Percentiles rank a stretch among this genome's conserved stretches.
These are phyloP conservation scores for Verticillium nonalfalfae DNA, from an alignment of 2,329 filamentous ascomycete species.

Conservation along the genomic window DNA sequence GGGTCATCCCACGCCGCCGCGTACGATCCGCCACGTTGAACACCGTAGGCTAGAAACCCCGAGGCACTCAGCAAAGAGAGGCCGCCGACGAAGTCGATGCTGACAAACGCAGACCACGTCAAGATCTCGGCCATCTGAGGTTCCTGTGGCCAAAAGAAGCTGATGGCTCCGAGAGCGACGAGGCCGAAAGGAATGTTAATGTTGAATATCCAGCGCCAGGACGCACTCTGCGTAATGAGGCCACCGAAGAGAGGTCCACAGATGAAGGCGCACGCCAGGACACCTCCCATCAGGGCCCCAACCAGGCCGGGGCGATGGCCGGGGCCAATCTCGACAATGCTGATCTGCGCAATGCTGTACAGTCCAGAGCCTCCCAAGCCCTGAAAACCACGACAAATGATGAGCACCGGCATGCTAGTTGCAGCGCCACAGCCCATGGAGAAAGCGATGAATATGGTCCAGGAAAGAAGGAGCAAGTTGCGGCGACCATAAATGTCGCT, in stretches of 20 bases:
- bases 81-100: constrained; percentile 47
- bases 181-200: constrained; percentile 52
- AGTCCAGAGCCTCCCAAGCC: constrained; percentile 56
- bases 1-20: constrained; percentile 44
- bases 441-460: constrained; percentile 48
- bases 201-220: constrained; percentile 56
- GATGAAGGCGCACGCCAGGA: constrained; percentile 50
- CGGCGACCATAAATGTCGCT: constrained; percentile 54
- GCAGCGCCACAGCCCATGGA: constrained; percentile 48
- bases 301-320: constrained; percentile 45
- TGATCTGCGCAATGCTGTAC: constrained; percentile 53
- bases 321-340: constrained; percentile 50
- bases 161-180: constrained; percentile 37
- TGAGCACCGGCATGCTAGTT: constrained; percentile 43
- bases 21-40: constrained; percentile 51
- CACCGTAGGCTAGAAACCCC: constrained; percentile 46
- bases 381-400: constrained; percentile 52
- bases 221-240: constrained; percentile 42
- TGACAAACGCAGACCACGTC: constrained; percentile 34
- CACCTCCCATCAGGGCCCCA: constrained; percentile 48
- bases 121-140: constrained; percentile 23
- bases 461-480: constrained; percentile 41
- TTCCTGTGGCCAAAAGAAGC: constrained; percentile 37
- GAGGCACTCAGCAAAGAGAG: constrained; percentile 43
- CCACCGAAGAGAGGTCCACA: constrained; percentile 54